phyloP scores from a whole-genome alignment of 2,329 filamentous ascomycete species.

The Sclerotinia subarctica region DNA sequence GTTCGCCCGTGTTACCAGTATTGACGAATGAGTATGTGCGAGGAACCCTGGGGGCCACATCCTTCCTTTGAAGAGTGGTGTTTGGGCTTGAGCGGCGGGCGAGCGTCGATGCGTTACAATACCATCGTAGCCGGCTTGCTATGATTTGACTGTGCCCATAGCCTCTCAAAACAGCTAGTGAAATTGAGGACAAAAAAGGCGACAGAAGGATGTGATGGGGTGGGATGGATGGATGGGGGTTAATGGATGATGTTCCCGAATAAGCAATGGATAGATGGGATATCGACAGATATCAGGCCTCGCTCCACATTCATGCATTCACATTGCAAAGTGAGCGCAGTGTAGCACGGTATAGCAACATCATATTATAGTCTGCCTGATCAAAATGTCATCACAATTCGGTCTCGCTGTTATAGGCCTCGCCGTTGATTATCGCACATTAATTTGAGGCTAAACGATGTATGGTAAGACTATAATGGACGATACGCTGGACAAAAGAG shows the following conservation, averaged over 20 bases:
- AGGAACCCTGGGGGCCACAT: not conserved
- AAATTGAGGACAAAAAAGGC: slow-evolving; percentile 13
- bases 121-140: slow-evolving; percentile 1
- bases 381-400: slow-evolving; percentile 12
- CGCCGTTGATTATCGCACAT: not conserved
- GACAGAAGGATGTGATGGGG: slow-evolving; percentile 1
- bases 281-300: slow-evolving; percentile 12
- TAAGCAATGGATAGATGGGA: slow-evolving; percentile 6
- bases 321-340: slow-evolving; percentile 8
- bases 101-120: slow-evolving; percentile 15
- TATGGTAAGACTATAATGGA: not conserved
- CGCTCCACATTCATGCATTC: slow-evolving; percentile 13
- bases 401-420: not conserved
- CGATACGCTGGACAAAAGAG: not conserved
- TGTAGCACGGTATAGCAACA: slow-evolving; percentile 9
- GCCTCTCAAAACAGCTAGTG: slow-evolving; percentile 2
- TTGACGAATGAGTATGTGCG: slow-evolving; percentile 6
- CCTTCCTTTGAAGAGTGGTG: slow-evolving; percentile 4
- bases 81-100: slow-evolving; percentile 15
- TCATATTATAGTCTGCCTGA: slow-evolving; percentile 1
- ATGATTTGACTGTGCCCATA: slow-evolving; percentile 3
- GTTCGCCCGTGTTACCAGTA: slow-evolving; percentile 14
- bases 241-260: slow-evolving; percentile 2
- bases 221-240: slow-evolving; percentile 2
- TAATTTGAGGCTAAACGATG: not conserved